Base-by-base conservation (phyloP, 2,329 filamentous ascomycete species). In the Lachnellula arida region DNA sequence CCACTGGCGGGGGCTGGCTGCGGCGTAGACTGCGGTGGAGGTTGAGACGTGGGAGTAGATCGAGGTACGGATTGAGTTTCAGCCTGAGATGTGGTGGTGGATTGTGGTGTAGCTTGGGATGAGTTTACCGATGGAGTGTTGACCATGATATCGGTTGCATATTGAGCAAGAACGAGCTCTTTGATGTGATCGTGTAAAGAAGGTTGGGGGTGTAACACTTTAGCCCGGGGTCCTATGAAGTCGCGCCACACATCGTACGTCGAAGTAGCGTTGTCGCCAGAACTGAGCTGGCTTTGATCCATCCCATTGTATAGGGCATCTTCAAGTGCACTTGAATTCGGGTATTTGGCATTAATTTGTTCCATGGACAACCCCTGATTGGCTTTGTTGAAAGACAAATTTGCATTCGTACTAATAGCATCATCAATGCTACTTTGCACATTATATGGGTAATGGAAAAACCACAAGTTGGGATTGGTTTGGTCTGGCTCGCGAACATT, bases 401-500 rank as follows among this genome's bases (percentile, higher is more conserved):
- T 39, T 12, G n/a, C n/a, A n/a, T 11, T 39, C 3, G 35, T 11
- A n/a, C n/a, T 39, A 11, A n/a, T 39, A 11, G 35, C 35, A 39
- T 51, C 49, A n/a, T 40, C 49, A 19, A 23, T 23, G 22, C 22
- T 23, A 23, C 22, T 23, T 23, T 15, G 15, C 17, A 42, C 11
- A 15, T 53, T 46, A 39, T 53, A 53, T 9, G 50, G 50, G 42
- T 53, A 53, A 40, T 53, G 50, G 22, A 19, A 53, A 22, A 53
- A 35, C 40, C 8, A 46, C 15, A 47, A 17, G 4, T 53, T 46
- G 19, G 43, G n/a, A 23, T 53, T 53, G 7, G 35, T 25, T 23
- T 53, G 50, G 43, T 55, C 48, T 23, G 53, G 53, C 40, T 55
- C 53, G 22, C 50, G 11, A 19, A 51, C 32, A 28, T 47, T 47